Conservation (phyloP, 192 early-diverging fungal species). For the Lunasporangiospora selenospora region DNA sequence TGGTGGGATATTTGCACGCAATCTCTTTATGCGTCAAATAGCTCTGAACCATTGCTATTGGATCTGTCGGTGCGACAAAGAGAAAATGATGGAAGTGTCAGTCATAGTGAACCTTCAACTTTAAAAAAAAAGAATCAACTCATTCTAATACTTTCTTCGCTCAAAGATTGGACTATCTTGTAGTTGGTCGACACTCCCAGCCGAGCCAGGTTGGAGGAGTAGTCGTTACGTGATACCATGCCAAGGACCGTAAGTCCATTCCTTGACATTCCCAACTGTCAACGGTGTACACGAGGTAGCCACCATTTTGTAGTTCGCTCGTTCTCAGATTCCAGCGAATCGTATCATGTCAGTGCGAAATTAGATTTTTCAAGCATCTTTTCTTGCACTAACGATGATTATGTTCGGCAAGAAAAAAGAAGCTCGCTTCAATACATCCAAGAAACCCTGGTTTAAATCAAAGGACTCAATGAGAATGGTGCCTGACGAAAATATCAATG, state of each 20-base stretch:
- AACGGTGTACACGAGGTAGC: not conserved
- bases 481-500: too few species aligned
- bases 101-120: not conserved
- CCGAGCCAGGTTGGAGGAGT: slow-evolving; percentile 3
- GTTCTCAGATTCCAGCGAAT: too few species aligned
- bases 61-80: not conserved
- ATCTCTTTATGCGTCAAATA: not conserved
- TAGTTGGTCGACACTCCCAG: slow-evolving; percentile 1
- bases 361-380: too few species aligned
- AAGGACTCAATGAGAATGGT: too few species aligned
- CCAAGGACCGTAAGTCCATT: not conserved
- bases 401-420: too few species aligned
- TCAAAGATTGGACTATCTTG: not conserved
- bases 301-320: too few species aligned
- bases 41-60: not conserved
- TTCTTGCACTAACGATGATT: too few species aligned
- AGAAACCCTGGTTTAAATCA: too few species aligned
- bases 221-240: not conserved
- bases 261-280: not conserved
- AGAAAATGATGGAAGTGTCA: not conserved
- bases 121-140: too few species aligned
- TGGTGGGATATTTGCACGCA: not conserved
- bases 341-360: too few species aligned
- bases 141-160: not conserved
- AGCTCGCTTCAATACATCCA: too few species aligned